Evolutionary conservation across 768 basidiomycete genomes (phyloP), one percentile per base, ranked within the genome.

Genomic region (Mycena galopus): DNA sequence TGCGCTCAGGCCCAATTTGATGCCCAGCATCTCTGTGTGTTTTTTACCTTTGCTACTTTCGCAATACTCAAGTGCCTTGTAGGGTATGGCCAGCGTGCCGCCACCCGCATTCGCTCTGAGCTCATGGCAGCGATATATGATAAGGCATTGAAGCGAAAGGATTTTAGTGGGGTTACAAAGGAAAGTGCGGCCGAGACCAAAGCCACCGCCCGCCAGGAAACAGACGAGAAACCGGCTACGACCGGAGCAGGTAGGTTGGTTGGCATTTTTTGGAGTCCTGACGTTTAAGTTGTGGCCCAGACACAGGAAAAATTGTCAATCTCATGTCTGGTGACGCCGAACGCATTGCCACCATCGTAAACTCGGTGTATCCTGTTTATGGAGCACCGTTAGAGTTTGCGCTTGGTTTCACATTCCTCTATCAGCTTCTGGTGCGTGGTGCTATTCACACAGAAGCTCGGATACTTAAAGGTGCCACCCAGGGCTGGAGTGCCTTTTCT

Each of bases 71-170:
- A 91, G 4, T 91, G 92, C 69, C 92, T 93, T 77, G 83, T 94
- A n/a, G 96, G 94, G 94, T 91, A 88, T 69, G 91, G 92, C 27
- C 88, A 95, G 55, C 89, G 95, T n/a, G 94, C 90, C 0, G 80
- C 86, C 1, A 92, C 92, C 1, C 86, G 93, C 25, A 89, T 95
- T 8, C 90, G 94, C 9, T 87, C 88, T 10, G 93, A 94, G 81
- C 87, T 97, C 21, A 96, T 95, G 92, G 91, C 93, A 0, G 83
- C 92, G 3, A 94, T 97, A 63, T 97, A 96, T 77, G 93, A 96
- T 80, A 98, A 98, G 79, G 89, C 95, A 1, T 82, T 97, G 39
- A 93, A 92, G 79, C 84, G 96, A 33, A 92, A 90, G 77, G 96
- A 97, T 79, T 93, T 91, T 71, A 94, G 94, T 0, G 96, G 96